These are phyloP conservation scores for Melanopsichium pennsylvanicum DNA, from an alignment of 1,284 basidiomycete species.

Conservation along the genomic window DNA sequence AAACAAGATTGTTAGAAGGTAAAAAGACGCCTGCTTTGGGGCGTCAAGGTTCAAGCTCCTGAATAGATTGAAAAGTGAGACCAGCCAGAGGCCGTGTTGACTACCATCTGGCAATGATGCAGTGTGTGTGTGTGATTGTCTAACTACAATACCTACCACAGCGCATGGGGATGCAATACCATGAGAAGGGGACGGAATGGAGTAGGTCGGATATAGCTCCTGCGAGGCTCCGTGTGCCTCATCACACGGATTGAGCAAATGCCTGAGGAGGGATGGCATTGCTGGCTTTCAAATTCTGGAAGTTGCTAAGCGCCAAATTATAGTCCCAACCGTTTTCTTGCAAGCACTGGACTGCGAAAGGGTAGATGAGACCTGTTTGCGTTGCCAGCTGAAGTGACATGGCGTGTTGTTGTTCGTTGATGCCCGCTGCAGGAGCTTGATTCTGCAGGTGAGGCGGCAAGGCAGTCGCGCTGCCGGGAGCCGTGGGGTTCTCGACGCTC, in stretches of 20 bases:
- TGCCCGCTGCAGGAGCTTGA: slow-evolving; percentile 38
- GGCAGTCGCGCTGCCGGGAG: slow-evolving; percentile 2
- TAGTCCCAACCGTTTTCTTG: slow-evolving; percentile 66
- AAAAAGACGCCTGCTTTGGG: too few species aligned
- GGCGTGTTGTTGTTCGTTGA: slow-evolving; percentile 64
- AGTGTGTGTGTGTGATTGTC: too few species aligned
- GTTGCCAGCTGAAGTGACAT: slow-evolving; percentile 63
- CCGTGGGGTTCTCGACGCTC: not conserved
- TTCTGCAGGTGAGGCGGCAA: slow-evolving; percentile 48
- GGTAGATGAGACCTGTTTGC: slow-evolving; percentile 64
- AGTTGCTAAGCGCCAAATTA: slow-evolving; percentile 60
- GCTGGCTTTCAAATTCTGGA: slow-evolving; percentile 60
- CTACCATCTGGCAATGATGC: slow-evolving; percentile 1
- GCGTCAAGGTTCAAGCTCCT: not conserved
- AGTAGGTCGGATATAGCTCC: too few species aligned
- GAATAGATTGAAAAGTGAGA: not conserved
- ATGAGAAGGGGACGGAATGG: too few species aligned
- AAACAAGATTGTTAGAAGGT: too few species aligned
- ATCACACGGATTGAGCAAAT: slow-evolving; percentile 33
- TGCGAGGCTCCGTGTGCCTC: not conserved
- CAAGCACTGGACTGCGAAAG: slow-evolving; percentile 66
- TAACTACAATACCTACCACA: too few species aligned
- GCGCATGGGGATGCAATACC: too few species aligned
- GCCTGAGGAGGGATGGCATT: slow-evolving; percentile 52
- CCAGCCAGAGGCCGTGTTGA: too few species aligned